A percentile compares a stretch with the other conserved stretches of the same genome.
Evolutionary conservation across 192 early-diverging fungal genomes (phyloP).

Genomic region (Coemansia sp.): DNA sequence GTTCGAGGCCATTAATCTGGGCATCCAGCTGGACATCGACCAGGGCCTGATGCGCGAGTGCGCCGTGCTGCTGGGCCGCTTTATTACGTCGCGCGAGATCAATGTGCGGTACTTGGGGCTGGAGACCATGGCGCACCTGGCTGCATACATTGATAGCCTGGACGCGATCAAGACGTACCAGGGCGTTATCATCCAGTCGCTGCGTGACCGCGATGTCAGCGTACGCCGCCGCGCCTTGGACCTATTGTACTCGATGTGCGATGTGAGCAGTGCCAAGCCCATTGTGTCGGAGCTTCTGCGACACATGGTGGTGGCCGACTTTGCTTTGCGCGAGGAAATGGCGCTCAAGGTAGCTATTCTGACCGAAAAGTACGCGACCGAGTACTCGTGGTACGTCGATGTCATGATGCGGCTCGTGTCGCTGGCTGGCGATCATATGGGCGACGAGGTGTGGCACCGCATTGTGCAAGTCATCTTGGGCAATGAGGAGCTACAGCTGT

Average conservation of each 20-base stretch:
- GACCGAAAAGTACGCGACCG: constrained; percentile 96
- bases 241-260: constrained; percentile 97
- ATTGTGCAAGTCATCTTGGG: constrained; percentile 97
- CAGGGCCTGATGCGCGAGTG: constrained; percentile 87
- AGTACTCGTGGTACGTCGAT: constrained; percentile 99
- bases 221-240: constrained; percentile 94
- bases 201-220: constrained; percentile 98
- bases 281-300: constrained; percentile 93
- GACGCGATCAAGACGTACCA: constrained; percentile 83
- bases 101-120: constrained; percentile 97
- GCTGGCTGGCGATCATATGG: constrained; percentile 94
- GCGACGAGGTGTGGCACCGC: constrained; percentile 98
- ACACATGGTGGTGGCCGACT: constrained; percentile 88
- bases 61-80: constrained; percentile 79
- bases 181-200: constrained; percentile 85
- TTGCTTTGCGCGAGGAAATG: constrained; percentile 94
- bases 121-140: constrained; percentile 97
- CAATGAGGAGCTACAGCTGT: constrained; percentile 94
- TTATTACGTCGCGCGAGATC: constrained; percentile 95
- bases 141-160: constrained; percentile 79
- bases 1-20: constrained; percentile 97
- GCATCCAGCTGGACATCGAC: constrained; percentile 90
- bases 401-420: constrained; percentile 95
- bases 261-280: constrained; percentile 77
- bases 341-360: constrained; percentile 99